Base-by-base conservation (phyloP, 1,139 yeast genomes). In the Geotrichum citri-aurantii region DNA sequence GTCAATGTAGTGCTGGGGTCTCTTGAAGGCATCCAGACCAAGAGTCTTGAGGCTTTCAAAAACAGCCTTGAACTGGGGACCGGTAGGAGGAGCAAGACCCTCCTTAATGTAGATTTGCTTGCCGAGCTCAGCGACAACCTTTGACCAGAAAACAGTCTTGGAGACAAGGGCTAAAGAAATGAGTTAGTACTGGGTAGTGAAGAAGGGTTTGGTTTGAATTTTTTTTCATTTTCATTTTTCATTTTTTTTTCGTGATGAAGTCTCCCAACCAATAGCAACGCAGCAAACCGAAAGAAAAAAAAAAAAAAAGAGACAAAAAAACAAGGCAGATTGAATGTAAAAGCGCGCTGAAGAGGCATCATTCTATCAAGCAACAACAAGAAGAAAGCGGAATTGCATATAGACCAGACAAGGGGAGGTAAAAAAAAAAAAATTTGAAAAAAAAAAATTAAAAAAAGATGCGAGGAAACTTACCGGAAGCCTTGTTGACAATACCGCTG, bases 91-190 rank as follows among this genome's bases (percentile, higher is more conserved):
- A 64, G 95, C 89, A 70, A 93, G 80, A 64, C 92, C 95, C 79
- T 93, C 99, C 75, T 88, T 86, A 71, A 86, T 78, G 82, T 91
- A 92, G 63, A 93, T 88, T 73, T 88, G 88, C 79, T 92, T 93
- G 62, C 91, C 88, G 67, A 93, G 76, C 78, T 93, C 97, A 65
- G 83, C 89, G 61, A 84, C 79, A 63, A 93, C 98, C 79, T 92
- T 93, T 68, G 88, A 77, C 91, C 96, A 93, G 86, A 90, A 93
- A 56, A 75, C 58, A 51, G 73, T 64, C 50, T 63, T 50, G 64
- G 71, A 69, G 59, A 71, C 65, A 49, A 50, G 26, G 26, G 31
- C 54, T 50, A 19, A 21, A 37, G 6, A 33, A 10, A 33, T 3
- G 21, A 21, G 37, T 46, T 46, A 46, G 48, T 37, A 14, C n/a